Percentiles rank a stretch among this genome's conserved stretches.
Conservation (phyloP, 768 basidiomycete species). For the Nidularia sp. region DNA sequence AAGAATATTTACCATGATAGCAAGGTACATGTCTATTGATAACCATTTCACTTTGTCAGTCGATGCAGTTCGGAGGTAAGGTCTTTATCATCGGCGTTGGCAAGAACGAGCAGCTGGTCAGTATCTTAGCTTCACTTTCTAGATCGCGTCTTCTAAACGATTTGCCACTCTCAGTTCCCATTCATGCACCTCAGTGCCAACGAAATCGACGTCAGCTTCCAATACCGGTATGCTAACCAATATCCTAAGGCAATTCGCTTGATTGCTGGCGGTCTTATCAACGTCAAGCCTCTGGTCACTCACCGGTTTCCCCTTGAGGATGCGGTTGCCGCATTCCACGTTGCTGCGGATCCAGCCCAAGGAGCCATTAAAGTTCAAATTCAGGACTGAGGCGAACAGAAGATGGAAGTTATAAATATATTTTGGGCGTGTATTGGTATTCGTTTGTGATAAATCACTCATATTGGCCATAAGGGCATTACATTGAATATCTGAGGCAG, state of each 20-base stretch:
- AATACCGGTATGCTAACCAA: conserved; percentile 68
- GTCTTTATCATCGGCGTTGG: conserved; percentile 72
- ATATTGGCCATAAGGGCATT: too few species aligned
- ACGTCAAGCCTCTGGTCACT: conserved; percentile 78
- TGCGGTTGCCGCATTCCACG: conserved; percentile 75
- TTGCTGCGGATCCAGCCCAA: conserved; percentile 62
- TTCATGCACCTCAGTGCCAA: conserved; percentile 73
- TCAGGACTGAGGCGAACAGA: conserved; percentile 39
- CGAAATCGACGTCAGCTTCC: conserved; percentile 66
- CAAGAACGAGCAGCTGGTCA: conserved; percentile 55
- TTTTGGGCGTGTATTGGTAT: too few species aligned
- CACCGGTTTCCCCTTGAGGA: conserved; percentile 71
- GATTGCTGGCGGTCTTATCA: conserved; percentile 67
- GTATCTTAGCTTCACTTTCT: conserved; percentile 7
- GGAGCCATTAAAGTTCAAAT: conserved; percentile 73
- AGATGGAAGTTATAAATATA: conserved; percentile 1
- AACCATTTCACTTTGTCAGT: conserved; percentile 25
- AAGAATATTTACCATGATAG: conserved; percentile 12
- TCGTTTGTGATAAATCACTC: too few species aligned
- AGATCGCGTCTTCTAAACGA: background rate
- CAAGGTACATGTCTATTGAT: background rate
- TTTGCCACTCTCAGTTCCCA: conserved; percentile 52
- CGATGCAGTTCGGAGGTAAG: conserved; percentile 61
- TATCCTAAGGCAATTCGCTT: conserved; percentile 86
- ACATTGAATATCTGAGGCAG: too few species aligned